These are phyloP conservation scores for Podochytrium sp. DNA, from an alignment of 192 early-diverging fungal genomes.

Conservation along the genomic window DNA sequence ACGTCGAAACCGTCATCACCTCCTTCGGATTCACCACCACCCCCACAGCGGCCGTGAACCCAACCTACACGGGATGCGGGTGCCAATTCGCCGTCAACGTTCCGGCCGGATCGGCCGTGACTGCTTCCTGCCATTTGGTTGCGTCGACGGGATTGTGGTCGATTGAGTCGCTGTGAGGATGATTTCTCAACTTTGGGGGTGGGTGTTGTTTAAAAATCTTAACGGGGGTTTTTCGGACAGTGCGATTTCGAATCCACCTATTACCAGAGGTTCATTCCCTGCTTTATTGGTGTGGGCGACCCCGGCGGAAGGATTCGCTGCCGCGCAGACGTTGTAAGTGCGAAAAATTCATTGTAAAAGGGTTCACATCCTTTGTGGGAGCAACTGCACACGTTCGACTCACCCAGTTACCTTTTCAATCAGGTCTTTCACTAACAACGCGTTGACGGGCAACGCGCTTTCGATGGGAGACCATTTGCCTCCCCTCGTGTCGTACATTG, in stretches of 20 bases:
- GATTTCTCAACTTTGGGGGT: too few relatives aligned
- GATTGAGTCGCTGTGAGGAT: not conserved
- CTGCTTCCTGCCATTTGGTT: not conserved
- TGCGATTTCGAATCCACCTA: not conserved
- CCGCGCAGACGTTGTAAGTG: conserved; percentile 2
- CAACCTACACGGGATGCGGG: conserved; percentile 4
- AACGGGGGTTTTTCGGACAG: too few relatives aligned
- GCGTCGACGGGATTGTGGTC: not conserved
- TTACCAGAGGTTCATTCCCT: not conserved
- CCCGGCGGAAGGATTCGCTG: conserved; percentile 3
- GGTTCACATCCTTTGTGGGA: too few relatives aligned
- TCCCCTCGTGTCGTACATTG: not conserved
- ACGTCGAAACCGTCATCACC: conserved; percentile 8
- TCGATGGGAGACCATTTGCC: not conserved
- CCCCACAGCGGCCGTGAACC: not conserved
- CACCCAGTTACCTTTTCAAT: too few relatives aligned
- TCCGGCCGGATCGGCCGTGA: not conserved
- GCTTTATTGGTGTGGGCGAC: not conserved
- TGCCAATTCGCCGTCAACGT: conserved; percentile 11
- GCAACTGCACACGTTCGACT: too few relatives aligned
- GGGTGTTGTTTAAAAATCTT: too few relatives aligned
- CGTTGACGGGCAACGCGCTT: conserved; percentile 1
- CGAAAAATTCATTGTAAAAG: not conserved
- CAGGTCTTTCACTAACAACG: conserved; percentile 27
- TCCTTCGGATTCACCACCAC: conserved; percentile 12